phyloP scores from a whole-genome alignment of 805 yeast species.

The Pichia insulana region DNA sequence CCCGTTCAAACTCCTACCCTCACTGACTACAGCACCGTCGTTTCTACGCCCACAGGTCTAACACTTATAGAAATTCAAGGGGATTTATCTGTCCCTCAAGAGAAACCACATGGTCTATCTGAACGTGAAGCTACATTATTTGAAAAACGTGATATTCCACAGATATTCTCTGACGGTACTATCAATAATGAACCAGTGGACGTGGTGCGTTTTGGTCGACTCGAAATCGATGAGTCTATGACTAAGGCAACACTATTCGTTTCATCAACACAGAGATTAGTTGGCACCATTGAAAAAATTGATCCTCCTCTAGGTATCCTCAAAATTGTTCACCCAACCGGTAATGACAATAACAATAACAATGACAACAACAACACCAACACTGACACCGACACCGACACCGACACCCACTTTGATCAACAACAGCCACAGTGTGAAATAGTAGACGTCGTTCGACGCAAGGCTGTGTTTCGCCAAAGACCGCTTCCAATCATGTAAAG shows the following conservation, averaged over 20 bases:
- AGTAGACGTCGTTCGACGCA: constrained; percentile 50
- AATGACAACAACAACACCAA: not conserved
- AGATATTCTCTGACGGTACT: constrained; percentile 1
- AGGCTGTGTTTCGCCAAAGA: constrained; percentile 54
- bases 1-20: not conserved
- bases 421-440: constrained; percentile 33
- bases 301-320: constrained; percentile 61
- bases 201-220: constrained; percentile 39
- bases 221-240: constrained; percentile 38
- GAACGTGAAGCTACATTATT: constrained; percentile 30
- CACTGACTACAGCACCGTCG: constrained; percentile 17
- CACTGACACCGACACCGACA: too few relatives aligned
- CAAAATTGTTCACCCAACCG: constrained; percentile 25
- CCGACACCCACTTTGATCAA: too few relatives aligned
- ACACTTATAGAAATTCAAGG: constrained; percentile 68
- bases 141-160: constrained; percentile 23
- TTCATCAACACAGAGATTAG: constrained; percentile 60
- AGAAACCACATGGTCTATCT: constrained; percentile 25
- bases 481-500: constrained; percentile 70
- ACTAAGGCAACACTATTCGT: constrained; percentile 48
- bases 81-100: constrained; percentile 44
- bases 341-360: constrained; percentile 15
- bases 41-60: constrained; percentile 51
- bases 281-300: constrained; percentile 51
- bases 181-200: constrained; percentile 14